A percentile compares a stretch with the other conserved stretches of the same genome.
phyloP scores from a whole-genome alignment of 1,284 basidiomycete species.

The Lentinula novae-zelandiae region DNA sequence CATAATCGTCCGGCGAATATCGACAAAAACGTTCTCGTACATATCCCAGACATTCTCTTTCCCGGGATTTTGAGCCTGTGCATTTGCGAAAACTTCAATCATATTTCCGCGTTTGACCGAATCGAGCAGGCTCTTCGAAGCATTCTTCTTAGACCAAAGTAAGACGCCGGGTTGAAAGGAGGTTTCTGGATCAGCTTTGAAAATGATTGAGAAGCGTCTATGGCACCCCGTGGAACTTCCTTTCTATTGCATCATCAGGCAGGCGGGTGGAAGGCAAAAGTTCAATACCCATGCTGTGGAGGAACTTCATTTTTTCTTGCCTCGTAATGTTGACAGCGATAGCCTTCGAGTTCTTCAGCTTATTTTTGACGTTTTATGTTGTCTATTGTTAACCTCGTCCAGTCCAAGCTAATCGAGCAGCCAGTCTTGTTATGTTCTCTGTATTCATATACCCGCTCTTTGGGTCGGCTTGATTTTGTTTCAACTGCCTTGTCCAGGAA shows the following conservation, averaged over 20 bases:
- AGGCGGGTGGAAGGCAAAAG: neutral
- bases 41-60: conserved; percentile 1
- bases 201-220: conserved; percentile 10
- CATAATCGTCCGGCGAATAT: conserved; percentile 12
- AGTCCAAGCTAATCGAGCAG: conserved; percentile 27
- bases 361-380: neutral
- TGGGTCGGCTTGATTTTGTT: conserved; percentile 17
- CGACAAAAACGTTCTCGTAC: conserved; percentile 12
- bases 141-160: neutral
- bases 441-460: conserved; percentile 21
- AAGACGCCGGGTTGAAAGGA: conserved; percentile 6
- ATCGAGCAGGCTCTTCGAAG: neutral
- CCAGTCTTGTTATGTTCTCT: conserved; percentile 23
- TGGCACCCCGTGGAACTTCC: conserved; percentile 1
- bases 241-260: conserved; percentile 10
- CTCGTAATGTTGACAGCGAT: neutral
- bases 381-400: conserved; percentile 20
- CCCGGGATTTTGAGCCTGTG: neutral
- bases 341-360: neutral
- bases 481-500: conserved; percentile 23
- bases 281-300: conserved; percentile 6
- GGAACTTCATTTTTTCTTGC: conserved; percentile 1
- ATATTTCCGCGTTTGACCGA: neutral
- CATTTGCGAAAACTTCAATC: neutral
- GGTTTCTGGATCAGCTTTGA: neutral